Base-by-base conservation (phyloP, 495 filamentous ascomycete species). In the Pyrenopolyporus hunteri region DNA sequence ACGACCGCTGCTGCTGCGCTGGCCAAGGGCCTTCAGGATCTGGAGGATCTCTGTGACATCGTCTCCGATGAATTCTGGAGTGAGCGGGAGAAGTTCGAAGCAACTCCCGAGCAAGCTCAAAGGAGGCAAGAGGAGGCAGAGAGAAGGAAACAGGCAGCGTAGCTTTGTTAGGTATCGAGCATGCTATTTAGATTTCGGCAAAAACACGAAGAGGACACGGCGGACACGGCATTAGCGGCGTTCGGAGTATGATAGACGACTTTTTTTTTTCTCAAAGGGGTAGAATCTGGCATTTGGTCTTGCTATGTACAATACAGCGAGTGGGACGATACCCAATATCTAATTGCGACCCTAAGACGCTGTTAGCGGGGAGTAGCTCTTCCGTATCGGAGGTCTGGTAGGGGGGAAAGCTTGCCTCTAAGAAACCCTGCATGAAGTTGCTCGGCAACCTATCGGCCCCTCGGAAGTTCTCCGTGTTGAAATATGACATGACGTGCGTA, bases 401-500 rank as follows among this genome's bases (percentile, higher is more conserved):
- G 20, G 17, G 37, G 9, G 40, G 29, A 40, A 62, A 59, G 9
- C 75, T 54, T 80, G 87, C 89, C 86, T 98, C 90, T 70, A 98
- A 80, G 82, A 98, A 98, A 25, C 92, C 91, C 59, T 83, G 81
- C 76, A 98, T 92, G 77, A 98, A 98, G 75, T 85, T 91, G 54
- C 83, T 79, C 23, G 94, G 94, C 74, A 96, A 76, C 64, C 83
- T 84, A 55, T 89, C 88, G 61, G 96, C 90, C 10, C 77, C 77
- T 42, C 74, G 73, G 66, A 80, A 80, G 73, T 96, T 92, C 74
- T 96, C 91, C 72, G 86, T 80, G 67, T 91, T 84, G 83, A 97
- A 98, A 78, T 95, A 98, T 70, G 96, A 96, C 82, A 98, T 90
- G 64, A 98, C 85, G 72, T 98, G 94, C 42, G 90, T 89, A 47